Evolutionary conservation across 2,329 filamentous ascomycete species (phyloP).

Genomic region (Aureobasidium subglaciale): DNA sequence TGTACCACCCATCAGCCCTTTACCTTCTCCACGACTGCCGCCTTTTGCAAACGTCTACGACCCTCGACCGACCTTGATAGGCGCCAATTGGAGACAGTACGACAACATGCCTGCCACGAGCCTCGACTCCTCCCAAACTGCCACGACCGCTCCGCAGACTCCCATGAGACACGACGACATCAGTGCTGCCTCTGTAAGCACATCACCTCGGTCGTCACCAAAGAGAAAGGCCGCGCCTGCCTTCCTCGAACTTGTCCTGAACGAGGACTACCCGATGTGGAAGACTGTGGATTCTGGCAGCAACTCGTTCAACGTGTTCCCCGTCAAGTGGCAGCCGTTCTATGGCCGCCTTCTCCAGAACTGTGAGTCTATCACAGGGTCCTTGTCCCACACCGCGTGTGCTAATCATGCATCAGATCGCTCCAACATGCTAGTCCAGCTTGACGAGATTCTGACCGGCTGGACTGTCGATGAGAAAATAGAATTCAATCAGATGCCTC

Average conservation of each 20-base stretch:
- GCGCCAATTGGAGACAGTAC: conserved; percentile 6
- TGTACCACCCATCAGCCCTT: not conserved
- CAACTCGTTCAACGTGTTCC: conserved; percentile 6
- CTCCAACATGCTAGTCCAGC: conserved; percentile 5
- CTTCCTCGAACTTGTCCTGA: conserved; percentile 11
- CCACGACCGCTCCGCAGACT: not conserved
- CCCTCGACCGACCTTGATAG: not conserved
- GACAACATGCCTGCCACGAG: not conserved
- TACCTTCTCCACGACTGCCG: not conserved
- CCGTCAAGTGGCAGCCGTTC: conserved; percentile 11
- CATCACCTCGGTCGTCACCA: not conserved
- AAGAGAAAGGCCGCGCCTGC: not conserved
- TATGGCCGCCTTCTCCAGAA: conserved; percentile 1
- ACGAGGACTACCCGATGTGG: conserved; percentile 3
- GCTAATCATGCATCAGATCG: not conserved
- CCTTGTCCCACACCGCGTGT: not conserved
- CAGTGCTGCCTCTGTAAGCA: not conserved
- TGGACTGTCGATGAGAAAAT: conserved; percentile 1
- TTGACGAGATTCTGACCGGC: conserved; percentile 1
- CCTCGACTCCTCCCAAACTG: not conserved
- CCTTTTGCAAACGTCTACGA: not conserved
- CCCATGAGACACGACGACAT: not conserved
- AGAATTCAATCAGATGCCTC: not conserved
- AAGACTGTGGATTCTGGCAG: not conserved
- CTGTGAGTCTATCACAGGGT: not conserved